Evolutionary conservation across 148 eudicot genomes (phyloP).

Genomic region (Diospyros lotus): DNA sequence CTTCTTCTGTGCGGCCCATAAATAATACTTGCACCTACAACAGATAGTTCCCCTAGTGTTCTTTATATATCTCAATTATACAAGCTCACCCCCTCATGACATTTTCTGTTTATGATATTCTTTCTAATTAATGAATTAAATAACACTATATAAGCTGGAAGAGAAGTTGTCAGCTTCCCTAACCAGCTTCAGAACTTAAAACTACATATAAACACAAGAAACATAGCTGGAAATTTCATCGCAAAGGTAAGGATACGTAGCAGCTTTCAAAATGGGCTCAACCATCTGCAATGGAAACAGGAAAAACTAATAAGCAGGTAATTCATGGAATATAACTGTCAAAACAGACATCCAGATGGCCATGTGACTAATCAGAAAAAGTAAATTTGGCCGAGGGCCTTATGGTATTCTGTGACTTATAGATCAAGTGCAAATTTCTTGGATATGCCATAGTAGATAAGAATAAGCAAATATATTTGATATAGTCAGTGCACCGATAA

Average conservation of each 20-base stretch:
- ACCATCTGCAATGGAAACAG: conserved; percentile 62
- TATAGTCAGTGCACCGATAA: background rate
- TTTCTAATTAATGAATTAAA: too few species aligned
- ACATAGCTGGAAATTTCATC: background rate
- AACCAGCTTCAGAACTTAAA: background rate
- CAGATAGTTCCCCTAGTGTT: too few species aligned
- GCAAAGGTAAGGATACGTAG: conserved; percentile 67
- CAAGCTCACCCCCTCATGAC: too few species aligned
- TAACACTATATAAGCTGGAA: background rate
- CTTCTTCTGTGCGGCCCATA: too few species aligned
- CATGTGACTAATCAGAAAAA: background rate
- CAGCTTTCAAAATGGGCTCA: conserved; percentile 91
- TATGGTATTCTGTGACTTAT: background rate
- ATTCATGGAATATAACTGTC: background rate
- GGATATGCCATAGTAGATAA: background rate
- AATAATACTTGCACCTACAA: too few species aligned
- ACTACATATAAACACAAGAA: background rate
- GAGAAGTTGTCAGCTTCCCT: background rate
- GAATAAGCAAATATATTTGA: background rate
- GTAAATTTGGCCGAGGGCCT: background rate
- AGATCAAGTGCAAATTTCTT: background rate
- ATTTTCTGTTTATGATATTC: too few species aligned
- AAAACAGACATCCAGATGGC: background rate
- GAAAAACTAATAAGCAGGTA: conserved; percentile 10
- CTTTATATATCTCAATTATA: too few species aligned